A percentile compares a stretch with the other conserved stretches of the same genome.
Evolutionary conservation across 345 rosid species (phyloP).

Genomic region (Abelmoschus esculentus): DNA sequence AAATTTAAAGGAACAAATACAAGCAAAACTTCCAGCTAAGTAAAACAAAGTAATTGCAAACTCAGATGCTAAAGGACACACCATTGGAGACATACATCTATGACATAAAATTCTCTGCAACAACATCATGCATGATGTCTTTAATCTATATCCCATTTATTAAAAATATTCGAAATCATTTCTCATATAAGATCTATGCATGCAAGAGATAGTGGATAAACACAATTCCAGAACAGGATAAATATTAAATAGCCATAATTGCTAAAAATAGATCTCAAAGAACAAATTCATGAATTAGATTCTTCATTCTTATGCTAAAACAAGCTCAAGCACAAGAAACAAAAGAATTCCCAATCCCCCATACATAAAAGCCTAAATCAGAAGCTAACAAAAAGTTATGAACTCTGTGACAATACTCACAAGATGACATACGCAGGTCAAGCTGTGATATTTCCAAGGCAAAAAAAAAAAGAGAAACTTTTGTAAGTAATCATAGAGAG

Average conservation of each 20-base stretch:
- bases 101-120: neutral
- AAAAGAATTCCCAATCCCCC: neutral
- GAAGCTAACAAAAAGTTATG: constrained; percentile 4
- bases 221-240: neutral
- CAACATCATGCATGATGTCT: neutral
- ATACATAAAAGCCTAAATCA: neutral
- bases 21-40: no score
- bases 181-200: neutral
- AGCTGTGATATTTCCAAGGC: neutral
- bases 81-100: neutral
- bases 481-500: neutral
- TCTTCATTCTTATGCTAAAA: neutral
- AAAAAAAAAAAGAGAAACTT: neutral
- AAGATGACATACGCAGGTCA: neutral
- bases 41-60: no score
- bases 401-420: neutral
- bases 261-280: neutral
- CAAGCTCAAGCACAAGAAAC: neutral
- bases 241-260: neutral
- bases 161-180: neutral
- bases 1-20: no score
- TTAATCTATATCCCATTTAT: neutral
- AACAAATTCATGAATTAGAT: neutral
- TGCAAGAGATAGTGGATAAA: neutral
- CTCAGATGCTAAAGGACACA: no score